Conservation (phyloP, 371 early-diverging fungal species). For the Dinochytrium kinnereticum region DNA sequence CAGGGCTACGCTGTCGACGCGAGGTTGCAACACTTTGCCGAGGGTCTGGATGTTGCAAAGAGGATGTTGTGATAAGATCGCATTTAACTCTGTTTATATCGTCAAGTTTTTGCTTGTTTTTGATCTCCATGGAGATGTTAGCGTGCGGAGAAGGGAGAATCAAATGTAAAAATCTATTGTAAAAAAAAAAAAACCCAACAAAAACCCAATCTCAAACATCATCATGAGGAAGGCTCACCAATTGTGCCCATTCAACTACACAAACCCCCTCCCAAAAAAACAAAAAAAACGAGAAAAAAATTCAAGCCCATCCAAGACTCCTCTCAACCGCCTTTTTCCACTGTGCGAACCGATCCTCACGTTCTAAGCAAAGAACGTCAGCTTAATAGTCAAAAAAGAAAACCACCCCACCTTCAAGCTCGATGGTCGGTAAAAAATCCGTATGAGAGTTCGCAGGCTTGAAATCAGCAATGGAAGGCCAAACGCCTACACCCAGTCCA, state of each 20-base stretch:
- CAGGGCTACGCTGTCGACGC: slow-evolving; percentile 7
- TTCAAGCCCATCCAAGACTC: slow-evolving; percentile 66
- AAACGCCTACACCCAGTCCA: slow-evolving; percentile 79
- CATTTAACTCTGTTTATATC: too few relatives aligned
- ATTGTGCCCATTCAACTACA: too few relatives aligned
- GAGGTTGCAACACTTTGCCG: not conserved
- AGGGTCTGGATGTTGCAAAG: not conserved
- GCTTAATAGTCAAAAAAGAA: not conserved
- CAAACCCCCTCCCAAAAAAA: too few relatives aligned
- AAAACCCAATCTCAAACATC: too few relatives aligned
- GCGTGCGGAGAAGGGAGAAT: too few relatives aligned
- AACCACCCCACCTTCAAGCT: slow-evolving; percentile 18
- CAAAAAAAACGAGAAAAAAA: too few relatives aligned
- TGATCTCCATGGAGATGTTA: too few relatives aligned
- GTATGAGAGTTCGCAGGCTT: slow-evolving; percentile 7
- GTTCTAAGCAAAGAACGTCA: slow-evolving; percentile 40
- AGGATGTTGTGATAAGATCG: not conserved
- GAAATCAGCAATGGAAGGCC: slow-evolving; percentile 50
- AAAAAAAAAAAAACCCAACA: too few relatives aligned
- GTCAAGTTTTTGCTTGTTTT: too few relatives aligned
- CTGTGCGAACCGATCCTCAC: slow-evolving; percentile 66
- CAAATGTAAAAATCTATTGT: too few relatives aligned
- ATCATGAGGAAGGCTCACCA: too few relatives aligned
- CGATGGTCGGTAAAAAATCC: slow-evolving; percentile 37
- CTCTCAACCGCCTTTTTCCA: slow-evolving; percentile 90